Percentiles rank a stretch among this genome's conserved stretches.
Evolutionary conservation across 805 yeast species (phyloP).

Genomic region (Nematodospora valgi): DNA sequence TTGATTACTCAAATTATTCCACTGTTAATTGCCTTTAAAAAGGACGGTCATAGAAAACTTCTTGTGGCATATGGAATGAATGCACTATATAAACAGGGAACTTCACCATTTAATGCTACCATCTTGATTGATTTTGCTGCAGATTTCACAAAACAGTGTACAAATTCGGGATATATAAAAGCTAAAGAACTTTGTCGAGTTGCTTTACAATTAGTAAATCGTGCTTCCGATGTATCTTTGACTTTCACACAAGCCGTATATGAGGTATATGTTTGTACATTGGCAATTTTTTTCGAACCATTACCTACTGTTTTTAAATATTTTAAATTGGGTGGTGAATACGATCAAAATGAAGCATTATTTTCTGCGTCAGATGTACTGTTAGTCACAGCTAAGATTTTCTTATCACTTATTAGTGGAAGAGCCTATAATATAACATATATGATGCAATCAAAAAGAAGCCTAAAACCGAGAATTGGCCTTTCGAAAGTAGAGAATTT

Average conservation of each 20-base stretch:
- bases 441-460: neutral
- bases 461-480: neutral
- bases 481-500: conserved; percentile 3
- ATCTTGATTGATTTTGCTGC: conserved; percentile 41
- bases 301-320: conserved; percentile 28
- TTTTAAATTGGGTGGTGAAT: conserved; percentile 12
- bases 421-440: conserved; percentile 4
- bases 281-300: conserved; percentile 44
- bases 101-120: conserved; percentile 35
- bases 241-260: conserved; percentile 37
- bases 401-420: conserved; percentile 16
- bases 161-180: conserved; percentile 26
- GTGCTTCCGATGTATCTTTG: conserved; percentile 28
- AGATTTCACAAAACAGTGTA: conserved; percentile 21
- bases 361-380: conserved; percentile 10
- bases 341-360: conserved; percentile 5
- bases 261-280: conserved; percentile 36
- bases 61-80: conserved; percentile 30
- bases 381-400: conserved; percentile 11
- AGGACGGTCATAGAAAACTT: conserved; percentile 24
- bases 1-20: conserved; percentile 37
- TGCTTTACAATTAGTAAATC: conserved; percentile 35
- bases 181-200: conserved; percentile 41
- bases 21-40: conserved; percentile 26
- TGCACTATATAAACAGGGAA: conserved; percentile 38